These are phyloP conservation scores for Neurospora sublineolata DNA, from an alignment of 495 filamentous ascomycete species.

Conservation along the genomic window DNA sequence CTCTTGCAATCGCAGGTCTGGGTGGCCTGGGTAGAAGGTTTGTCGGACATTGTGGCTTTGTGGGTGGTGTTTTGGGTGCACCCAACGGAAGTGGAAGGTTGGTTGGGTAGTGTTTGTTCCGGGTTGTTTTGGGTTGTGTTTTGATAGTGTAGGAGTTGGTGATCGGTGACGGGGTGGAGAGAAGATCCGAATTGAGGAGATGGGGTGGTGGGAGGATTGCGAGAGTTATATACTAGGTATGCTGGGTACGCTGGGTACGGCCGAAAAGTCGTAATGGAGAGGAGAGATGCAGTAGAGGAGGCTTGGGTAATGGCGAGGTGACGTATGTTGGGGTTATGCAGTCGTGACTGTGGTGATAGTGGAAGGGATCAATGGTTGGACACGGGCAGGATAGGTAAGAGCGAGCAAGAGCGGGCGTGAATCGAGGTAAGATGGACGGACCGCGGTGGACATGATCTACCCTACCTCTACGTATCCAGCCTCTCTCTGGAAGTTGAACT, in stretches of 20 bases:
- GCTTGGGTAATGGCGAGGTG: background rate
- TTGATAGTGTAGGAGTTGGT: background rate
- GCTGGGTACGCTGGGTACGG: background rate
- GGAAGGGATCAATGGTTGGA: background rate
- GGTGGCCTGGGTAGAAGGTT: background rate
- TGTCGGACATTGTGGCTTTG: background rate
- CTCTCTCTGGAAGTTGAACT: background rate
- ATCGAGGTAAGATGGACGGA: background rate
- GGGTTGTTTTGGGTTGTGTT: background rate
- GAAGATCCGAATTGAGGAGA: background rate
- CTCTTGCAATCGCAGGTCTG: constrained; percentile 7
- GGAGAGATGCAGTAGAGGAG: background rate
- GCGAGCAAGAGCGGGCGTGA: background rate
- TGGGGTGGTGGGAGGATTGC: background rate
- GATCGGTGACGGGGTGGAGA: background rate
- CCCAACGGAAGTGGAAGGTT: background rate
- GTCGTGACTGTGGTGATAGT: background rate
- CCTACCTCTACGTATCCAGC: too few relatives aligned
- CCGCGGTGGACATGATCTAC: background rate
- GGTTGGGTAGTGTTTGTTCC: background rate
- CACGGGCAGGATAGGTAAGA: background rate
- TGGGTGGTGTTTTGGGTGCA: background rate
- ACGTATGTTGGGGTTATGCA: background rate
- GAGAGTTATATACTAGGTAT: too few relatives aligned
- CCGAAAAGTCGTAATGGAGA: background rate